These are phyloP conservation scores for Sherardia arvensis DNA, from an alignment of 257 asterid species.

Conservation along the genomic window DNA sequence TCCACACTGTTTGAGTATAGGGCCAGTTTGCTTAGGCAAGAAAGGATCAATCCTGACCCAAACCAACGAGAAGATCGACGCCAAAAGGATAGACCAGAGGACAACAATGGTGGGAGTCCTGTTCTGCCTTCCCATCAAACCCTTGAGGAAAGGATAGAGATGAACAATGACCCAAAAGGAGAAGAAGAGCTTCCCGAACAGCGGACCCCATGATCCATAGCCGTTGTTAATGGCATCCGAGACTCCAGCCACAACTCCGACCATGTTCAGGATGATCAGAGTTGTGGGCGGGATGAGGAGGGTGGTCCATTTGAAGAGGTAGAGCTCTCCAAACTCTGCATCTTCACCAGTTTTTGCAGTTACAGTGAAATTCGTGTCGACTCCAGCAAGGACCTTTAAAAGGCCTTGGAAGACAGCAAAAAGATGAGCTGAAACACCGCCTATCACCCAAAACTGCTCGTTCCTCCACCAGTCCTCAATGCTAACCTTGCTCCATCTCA, in stretches of 20 bases:
- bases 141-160: conserved; percentile 81
- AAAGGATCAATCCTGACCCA: conserved; percentile 89
- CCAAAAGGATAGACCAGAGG: conserved; percentile 74
- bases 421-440: conserved; percentile 75
- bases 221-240: conserved; percentile 80
- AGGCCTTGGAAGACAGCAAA: conserved; percentile 90
- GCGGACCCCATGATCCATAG: conserved; percentile 70
- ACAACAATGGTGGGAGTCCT: conserved; percentile 82
- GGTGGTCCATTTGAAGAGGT: conserved; percentile 87
- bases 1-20: conserved; percentile 75
- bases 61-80: conserved; percentile 75
- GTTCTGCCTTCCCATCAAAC: conserved; percentile 79
- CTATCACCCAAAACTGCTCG: conserved; percentile 87
- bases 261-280: conserved; percentile 61
- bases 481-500: conserved; percentile 83
- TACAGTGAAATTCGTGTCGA: conserved; percentile 75
- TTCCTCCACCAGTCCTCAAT: conserved; percentile 91
- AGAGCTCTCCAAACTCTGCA: conserved; percentile 71
- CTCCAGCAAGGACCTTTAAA: conserved; percentile 75
- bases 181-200: conserved; percentile 75
- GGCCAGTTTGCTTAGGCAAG: conserved; percentile 84
- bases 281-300: conserved; percentile 84
- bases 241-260: conserved; percentile 78
- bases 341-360: conserved; percentile 71
- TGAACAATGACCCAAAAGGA: conserved; percentile 88